Conservation (phyloP, 2,329 filamentous ascomycete genomes). For the Coniochaeta prunicola region DNA sequence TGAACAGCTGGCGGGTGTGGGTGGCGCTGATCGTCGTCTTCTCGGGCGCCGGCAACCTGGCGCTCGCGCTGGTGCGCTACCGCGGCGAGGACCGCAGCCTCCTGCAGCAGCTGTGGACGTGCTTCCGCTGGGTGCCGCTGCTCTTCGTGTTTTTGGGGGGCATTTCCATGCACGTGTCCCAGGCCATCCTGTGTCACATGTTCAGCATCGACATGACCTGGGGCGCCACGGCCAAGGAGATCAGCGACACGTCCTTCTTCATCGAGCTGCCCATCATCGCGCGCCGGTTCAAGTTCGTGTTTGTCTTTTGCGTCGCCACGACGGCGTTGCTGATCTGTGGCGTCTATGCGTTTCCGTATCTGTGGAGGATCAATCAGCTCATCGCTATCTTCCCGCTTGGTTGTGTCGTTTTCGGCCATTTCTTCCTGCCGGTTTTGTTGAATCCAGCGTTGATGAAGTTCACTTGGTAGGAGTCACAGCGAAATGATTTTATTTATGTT, state of each 20-base stretch:
- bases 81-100: slow-evolving; percentile 55
- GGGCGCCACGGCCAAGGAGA: neutral
- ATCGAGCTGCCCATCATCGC: slow-evolving; percentile 34
- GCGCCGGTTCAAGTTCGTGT: slow-evolving; percentile 48
- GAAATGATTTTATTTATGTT: too few species aligned
- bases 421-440: slow-evolving; percentile 50
- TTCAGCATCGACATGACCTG: slow-evolving; percentile 34
- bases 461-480: slow-evolving; percentile 49
- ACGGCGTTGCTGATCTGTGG: slow-evolving; percentile 41
- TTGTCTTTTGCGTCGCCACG: slow-evolving; percentile 37
- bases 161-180: slow-evolving; percentile 68
- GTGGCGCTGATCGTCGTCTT: slow-evolving; percentile 71
- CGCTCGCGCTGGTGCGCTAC: slow-evolving; percentile 64
- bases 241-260: neutral
- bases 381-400: slow-evolving; percentile 53
- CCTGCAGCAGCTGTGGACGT: slow-evolving; percentile 45
- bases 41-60: slow-evolving; percentile 62
- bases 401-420: slow-evolving; percentile 44
- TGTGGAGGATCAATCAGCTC: slow-evolving; percentile 51
- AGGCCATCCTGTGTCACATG: slow-evolving; percentile 71
- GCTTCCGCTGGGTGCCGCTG: slow-evolving; percentile 64
- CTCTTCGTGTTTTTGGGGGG: slow-evolving; percentile 75
- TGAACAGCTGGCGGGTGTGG: slow-evolving; percentile 70
- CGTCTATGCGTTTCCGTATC: slow-evolving; percentile 33
- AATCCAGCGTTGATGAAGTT: slow-evolving; percentile 60